Evolutionary conservation across 192 early-diverging fungal species (phyloP), one percentile per base, ranked within the genome.

Genomic region (Gigaspora rosea): DNA sequence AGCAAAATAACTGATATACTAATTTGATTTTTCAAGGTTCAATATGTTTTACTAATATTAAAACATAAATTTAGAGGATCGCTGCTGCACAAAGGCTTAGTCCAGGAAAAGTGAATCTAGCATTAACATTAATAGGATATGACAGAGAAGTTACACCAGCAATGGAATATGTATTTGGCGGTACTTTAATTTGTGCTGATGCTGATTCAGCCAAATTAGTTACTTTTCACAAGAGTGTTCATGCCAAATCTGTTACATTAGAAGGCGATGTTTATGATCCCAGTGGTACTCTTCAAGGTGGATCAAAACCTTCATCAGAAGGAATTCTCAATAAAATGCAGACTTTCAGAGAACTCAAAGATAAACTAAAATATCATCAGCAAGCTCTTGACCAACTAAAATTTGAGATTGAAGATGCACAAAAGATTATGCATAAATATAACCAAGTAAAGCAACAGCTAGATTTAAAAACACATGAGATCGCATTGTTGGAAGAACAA

Each of bases 181-280:
- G 82, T 56, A 95, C 97, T 1, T 86, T 99, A 64, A 91, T 99
- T 36, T 97, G 95, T 81, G 84, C 92, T 59, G 96, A 98, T 80
- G 86, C 91, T 0, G 86, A 89, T 16, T 91, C 91, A 0, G 96
- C 96, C 2, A 95, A 96, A 81, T 79, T 84, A 47, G 91, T 98
- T 41, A 94, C 98, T 1, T 99, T 97, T 81, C 86, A 96, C 86
- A 89, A 92, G 69, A 85, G 85, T 57, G 91, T 99, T 49, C 86
- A 90, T 16, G 81, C 90, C 58, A 92, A 94, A 73, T 96, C 94
- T n/a, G 94, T 99, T n/a, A 98, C 98, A 4, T 80, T 93, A 0
- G 96, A 98, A 47, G 98, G 98, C 54, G 98, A 99, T 82, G 88
- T 95, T 4, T 99, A 99, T 81, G 96, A 98, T 78, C 97, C 98